Base-by-base conservation (phyloP, 1,284 basidiomycete species). In the Cryptococcus deneoformans region DNA sequence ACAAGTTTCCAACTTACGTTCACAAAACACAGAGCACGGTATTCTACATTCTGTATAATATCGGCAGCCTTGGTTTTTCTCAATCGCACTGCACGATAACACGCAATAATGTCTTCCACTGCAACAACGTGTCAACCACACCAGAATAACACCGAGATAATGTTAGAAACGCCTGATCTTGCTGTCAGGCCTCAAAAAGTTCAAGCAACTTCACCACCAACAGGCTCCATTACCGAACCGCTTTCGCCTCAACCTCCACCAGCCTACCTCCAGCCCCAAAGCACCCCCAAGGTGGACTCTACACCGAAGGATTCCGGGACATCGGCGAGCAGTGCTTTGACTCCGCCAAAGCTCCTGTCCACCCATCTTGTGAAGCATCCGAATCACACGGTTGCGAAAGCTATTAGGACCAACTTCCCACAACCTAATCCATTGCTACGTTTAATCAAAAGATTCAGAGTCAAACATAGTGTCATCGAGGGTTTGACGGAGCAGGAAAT, bases 401-500 rank as follows among this genome's bases (percentile, higher is more conserved):
- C 76, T 1, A 73, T 75, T 46, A 46, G 58, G 1, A 63, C 54
- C n/a, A 59, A 65, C 16, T 77, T 75, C 53, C 76, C 76, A 0
- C 58, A 64, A 29, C 65, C 71, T 5, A 74, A 77, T 48, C 71
- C 74, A 2, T 9, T 78, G 40, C 50, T 62, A 4, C 64, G 76
- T 7, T 63, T 77, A 12, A 24, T 68, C 7, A 54, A 60, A 34
- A 63, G 75, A 2, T 75, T 77, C 66, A 64, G 61, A 37, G 72
- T 75, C 46, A 74, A 76, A 51, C 77, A 78, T 54, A 72, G 69
- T 35, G 73, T 77, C 7, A 77, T 78, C 45, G 60, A 66, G 40
- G 77, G 77, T 8, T 56, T 77, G 59, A 73, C 67, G 0, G 63
- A 68, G 11, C 52, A 54, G 4, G 72, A 78, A 57, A 52, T 69